Base-by-base conservation (phyloP, 495 filamentous ascomycete species). In the Aspergillus taichungensis region DNA sequence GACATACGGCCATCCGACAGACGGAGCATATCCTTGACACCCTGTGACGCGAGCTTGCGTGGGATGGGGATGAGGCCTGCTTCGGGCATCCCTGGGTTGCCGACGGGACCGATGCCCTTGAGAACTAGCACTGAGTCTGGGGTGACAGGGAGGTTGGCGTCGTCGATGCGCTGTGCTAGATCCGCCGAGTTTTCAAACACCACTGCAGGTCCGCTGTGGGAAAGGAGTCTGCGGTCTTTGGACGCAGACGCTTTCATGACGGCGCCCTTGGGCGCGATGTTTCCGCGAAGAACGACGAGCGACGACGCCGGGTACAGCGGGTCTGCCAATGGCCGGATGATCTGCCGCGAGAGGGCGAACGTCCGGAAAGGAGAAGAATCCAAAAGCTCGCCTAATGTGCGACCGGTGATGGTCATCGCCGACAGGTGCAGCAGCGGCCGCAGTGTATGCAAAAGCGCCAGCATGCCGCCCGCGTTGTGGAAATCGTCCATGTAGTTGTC, bases 401-500 rank as follows among this genome's bases (percentile, higher is more conserved):
- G 57, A 1, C 80, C 79, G 0, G 76, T 75, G 13, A 85, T 62
- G 0, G 79, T 84, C 57, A 69, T 37, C 0, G 78, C 78, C 34
- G 71, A 62, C 0, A 83, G 67, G 36, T 78, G 63, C 0, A 85
- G 65, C 0, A 84, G 65, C 0, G 79, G 80, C 6, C 67, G 61
- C 3, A 85, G 63, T 4, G 68, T 65, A 39, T 76, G 68, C 8
- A 84, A 49, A 0, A 85, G 56, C 5, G 74, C 73, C 14, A 69
- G 48, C 78, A 84, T 84, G 35, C 82, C 81, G 6, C 81, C 82
- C 0, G 79, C 74, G 53, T 78, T 76, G 54, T 85, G 82, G 49
- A 85, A 83, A 50, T 85, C 79, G 31, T 74, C 78, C 81, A 84
- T 84, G 61, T 85, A 85, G 44, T 82, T 81, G 12, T 77, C 68